These are phyloP conservation scores for Paramecium caudatum DNA, from an alignment of 73 alveolate species.

Conservation along the genomic window DNA sequence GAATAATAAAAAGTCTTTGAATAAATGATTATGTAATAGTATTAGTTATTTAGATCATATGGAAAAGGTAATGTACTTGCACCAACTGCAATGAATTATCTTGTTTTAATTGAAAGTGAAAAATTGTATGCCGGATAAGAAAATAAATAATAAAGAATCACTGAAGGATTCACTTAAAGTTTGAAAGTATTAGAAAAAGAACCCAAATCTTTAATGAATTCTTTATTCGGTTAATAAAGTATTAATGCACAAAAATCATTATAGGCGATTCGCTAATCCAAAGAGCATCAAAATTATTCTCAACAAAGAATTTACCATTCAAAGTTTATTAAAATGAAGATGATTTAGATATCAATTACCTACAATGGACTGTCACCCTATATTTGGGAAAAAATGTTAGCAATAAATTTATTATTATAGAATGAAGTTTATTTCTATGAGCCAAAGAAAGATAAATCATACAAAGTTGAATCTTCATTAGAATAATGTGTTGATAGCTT, in stretches of 20 bases:
- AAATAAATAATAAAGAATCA: constrained; percentile 35
- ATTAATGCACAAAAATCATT: background rate
- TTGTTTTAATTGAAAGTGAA: constrained; percentile 42
- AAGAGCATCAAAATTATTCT: background rate
- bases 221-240: constrained; percentile 35
- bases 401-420: background rate
- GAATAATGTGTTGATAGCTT: constrained; percentile 55
- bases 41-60: background rate
- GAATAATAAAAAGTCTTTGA: constrained; percentile 8
- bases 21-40: constrained; percentile 52
- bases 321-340: constrained; percentile 55
- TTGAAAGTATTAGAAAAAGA: constrained; percentile 40
- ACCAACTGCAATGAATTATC: constrained; percentile 50
- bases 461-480: constrained; percentile 33
- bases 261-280: constrained; percentile 7
- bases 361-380: constrained; percentile 61
- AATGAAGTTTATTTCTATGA: constrained; percentile 67
- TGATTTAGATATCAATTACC: constrained; percentile 31
- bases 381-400: constrained; percentile 59
- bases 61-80: constrained; percentile 60
- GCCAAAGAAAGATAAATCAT: constrained; percentile 62
- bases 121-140: constrained; percentile 32
- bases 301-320: background rate
- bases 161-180: constrained; percentile 47
- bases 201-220: background rate